A percentile compares a stretch with the other conserved stretches of the same genome.
These are phyloP conservation scores for Abortiporus biennis DNA, from an alignment of 1,284 basidiomycete species.

Conservation along the genomic window DNA sequence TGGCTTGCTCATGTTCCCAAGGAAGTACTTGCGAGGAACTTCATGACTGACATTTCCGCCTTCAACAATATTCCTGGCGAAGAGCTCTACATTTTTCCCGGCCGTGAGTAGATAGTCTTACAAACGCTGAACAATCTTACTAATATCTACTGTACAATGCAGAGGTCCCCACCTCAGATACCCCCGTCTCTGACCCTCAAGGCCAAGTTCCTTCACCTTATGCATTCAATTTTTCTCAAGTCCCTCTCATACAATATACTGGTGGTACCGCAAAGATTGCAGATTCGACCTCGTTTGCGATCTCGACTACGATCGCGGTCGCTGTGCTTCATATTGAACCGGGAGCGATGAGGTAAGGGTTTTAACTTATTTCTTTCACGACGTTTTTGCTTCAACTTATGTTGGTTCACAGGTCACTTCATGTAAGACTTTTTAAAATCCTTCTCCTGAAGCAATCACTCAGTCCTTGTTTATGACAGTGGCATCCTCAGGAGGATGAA, in stretches of 20 bases:
- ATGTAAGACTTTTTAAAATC: conserved; percentile 16
- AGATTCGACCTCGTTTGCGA: conserved; percentile 46
- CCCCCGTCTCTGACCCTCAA: conserved; percentile 40
- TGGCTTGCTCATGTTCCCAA: conserved; percentile 57
- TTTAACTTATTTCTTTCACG: background rate
- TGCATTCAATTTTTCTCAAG: conserved; percentile 48
- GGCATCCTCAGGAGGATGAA: conserved; percentile 70
- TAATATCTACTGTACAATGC: conserved; percentile 9
- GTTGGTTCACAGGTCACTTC: conserved; percentile 19
- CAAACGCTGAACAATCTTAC: conserved; percentile 11
- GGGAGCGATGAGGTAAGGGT: conserved; percentile 45
- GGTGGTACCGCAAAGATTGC: conserved; percentile 64
- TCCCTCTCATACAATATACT: conserved; percentile 38
- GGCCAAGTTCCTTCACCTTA: conserved; percentile 49
- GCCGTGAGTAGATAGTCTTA: conserved; percentile 31
- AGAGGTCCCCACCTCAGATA: conserved; percentile 26
- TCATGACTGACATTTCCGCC: conserved; percentile 42
- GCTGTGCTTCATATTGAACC: conserved; percentile 65
- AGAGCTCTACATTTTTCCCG: conserved; percentile 67
- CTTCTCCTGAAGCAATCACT: background rate
- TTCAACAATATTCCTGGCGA: conserved; percentile 50
- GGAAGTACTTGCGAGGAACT: conserved; percentile 63
- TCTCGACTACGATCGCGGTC: conserved; percentile 55
- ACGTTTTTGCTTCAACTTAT: background rate
- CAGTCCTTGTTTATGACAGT: conserved; percentile 30